phyloP scores from a whole-genome alignment of 371 early-diverging fungal genomes.

The Mucor plumbeus region DNA sequence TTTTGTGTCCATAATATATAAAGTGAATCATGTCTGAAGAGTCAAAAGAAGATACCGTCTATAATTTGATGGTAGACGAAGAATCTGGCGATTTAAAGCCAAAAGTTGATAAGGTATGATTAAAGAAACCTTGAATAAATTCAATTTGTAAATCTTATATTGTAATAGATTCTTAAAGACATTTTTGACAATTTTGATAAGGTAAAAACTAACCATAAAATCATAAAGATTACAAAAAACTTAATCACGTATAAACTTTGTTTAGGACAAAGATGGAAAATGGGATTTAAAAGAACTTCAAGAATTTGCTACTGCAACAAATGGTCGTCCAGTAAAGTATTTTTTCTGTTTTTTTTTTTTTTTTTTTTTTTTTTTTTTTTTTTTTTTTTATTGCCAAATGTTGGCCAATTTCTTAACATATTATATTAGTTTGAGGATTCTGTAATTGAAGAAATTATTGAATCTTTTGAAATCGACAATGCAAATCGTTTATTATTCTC shows the following conservation, averaged over 20 bases:
- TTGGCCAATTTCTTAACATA: background rate
- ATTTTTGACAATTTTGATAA: constrained; percentile 74
- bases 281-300: constrained; percentile 67
- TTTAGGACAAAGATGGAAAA: constrained; percentile 64
- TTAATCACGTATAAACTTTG: too few species aligned
- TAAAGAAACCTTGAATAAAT: background rate
- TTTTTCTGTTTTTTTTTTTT: too few species aligned
- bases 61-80: constrained; percentile 25
- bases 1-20: background rate
- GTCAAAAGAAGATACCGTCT: constrained; percentile 17
- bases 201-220: constrained; percentile 26
- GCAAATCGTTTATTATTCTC: constrained; percentile 60
- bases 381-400: background rate
- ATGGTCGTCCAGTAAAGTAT: constrained; percentile 67
- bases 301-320: constrained; percentile 73
- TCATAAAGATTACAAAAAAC: too few species aligned
- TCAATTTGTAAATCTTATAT: background rate
- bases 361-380: too few species aligned
- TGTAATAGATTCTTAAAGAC: constrained; percentile 38
- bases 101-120: constrained; percentile 27
- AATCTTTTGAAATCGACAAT: constrained; percentile 62
- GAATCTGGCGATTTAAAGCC: constrained; percentile 32
- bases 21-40: constrained; percentile 17
- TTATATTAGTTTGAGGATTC: constrained; percentile 68
- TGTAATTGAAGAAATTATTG: constrained; percentile 64